Conservation (phyloP, 116 monocot species). For the Zostera marina region DNA sequence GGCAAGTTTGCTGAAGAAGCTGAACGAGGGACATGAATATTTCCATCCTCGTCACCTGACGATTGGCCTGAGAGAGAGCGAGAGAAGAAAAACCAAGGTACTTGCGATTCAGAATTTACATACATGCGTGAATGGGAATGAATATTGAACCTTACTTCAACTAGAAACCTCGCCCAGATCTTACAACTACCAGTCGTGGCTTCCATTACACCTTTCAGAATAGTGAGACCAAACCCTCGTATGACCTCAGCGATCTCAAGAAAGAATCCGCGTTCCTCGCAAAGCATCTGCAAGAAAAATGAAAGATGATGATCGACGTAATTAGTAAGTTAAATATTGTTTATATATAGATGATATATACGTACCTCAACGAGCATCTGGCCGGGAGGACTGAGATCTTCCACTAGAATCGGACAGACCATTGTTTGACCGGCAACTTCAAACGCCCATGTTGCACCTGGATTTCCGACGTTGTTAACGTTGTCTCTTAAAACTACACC, state of each 20-base stretch:
- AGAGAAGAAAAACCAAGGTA: background rate
- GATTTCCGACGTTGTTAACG: conserved; percentile 20
- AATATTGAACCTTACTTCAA: conserved; percentile 49
- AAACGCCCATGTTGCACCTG: conserved; percentile 94
- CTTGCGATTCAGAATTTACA: background rate
- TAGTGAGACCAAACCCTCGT: conserved; percentile 80
- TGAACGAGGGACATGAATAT: conserved; percentile 86
- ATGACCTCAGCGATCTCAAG: conserved; percentile 92
- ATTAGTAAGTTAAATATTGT: background rate
- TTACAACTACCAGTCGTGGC: conserved; percentile 27
- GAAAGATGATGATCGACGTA: background rate
- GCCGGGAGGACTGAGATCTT: conserved; percentile 72
- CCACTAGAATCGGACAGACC: conserved; percentile 81
- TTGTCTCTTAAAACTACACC: conserved; percentile 79
- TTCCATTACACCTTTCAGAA: conserved; percentile 88
- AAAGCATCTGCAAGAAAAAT: conserved; percentile 55
- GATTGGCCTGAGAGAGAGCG: conserved; percentile 75
- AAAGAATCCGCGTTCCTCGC: conserved; percentile 86
- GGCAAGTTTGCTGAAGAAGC: conserved; percentile 51
- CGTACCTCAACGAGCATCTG: conserved; percentile 96
- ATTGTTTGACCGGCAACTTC: conserved; percentile 95
- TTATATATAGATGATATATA: background rate
- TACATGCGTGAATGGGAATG: background rate
- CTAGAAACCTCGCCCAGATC: conserved; percentile 77
- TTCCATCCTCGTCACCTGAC: conserved; percentile 76